These are phyloP conservation scores for Aspergillus amoenus DNA, from an alignment of 2,329 filamentous ascomycete genomes.

Conservation along the genomic window DNA sequence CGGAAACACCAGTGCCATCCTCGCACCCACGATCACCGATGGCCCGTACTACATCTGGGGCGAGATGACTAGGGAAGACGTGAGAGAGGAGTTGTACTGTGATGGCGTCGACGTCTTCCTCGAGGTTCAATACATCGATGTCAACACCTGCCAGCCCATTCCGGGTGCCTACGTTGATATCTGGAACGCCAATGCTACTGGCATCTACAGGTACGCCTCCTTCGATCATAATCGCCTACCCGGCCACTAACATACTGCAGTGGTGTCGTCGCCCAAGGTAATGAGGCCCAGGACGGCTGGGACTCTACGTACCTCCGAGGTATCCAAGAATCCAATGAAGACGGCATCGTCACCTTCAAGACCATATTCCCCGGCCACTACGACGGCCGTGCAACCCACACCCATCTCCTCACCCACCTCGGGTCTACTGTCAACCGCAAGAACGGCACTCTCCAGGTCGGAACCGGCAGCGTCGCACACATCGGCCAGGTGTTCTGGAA, in stretches of 20 bases:
- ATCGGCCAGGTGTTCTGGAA: constrained; percentile 54
- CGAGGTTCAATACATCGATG: constrained; percentile 49
- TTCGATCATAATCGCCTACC: not conserved
- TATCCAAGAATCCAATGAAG: constrained; percentile 46
- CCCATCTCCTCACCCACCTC: constrained; percentile 50
- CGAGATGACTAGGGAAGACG: constrained; percentile 43
- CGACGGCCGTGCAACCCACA: constrained; percentile 48
- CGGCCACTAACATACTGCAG: constrained; percentile 17
- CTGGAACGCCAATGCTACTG: constrained; percentile 50
- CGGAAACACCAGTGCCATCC: constrained; percentile 45
- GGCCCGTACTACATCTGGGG: constrained; percentile 49
- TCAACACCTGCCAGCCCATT: constrained; percentile 46
- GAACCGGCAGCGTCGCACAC: constrained; percentile 45
- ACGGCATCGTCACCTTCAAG: constrained; percentile 52
- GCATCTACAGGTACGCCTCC: constrained; percentile 41
- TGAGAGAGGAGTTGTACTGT: constrained; percentile 38
- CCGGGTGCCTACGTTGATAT: constrained; percentile 44
- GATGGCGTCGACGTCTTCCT: constrained; percentile 45
- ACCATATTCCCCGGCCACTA: constrained; percentile 52
- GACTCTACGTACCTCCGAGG: constrained; percentile 51
- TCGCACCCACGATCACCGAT: constrained; percentile 45
- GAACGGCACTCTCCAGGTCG: constrained; percentile 45
- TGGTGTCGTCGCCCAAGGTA: constrained; percentile 28
- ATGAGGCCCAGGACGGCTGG: constrained; percentile 30
- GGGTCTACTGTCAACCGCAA: constrained; percentile 40